A percentile compares a stretch with the other conserved stretches of the same genome.
Evolutionary conservation across 345 rosid genomes (phyloP).

Genomic region (Lepidium aucheri): DNA sequence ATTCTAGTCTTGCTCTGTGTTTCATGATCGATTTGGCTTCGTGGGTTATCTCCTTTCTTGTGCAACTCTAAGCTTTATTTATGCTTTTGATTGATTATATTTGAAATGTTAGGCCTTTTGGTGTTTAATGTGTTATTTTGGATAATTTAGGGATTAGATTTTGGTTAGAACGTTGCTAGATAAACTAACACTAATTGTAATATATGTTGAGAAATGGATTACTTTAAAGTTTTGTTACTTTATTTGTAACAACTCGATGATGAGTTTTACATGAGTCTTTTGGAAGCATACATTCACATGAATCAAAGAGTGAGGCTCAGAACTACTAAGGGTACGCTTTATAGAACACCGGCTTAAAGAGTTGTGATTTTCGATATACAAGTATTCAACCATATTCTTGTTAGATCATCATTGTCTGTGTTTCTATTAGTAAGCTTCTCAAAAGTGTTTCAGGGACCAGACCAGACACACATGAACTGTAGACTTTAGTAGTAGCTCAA

Average conservation of each 20-base stretch:
- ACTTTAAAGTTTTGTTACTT: no score
- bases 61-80: neutral
- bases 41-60: neutral
- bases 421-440: neutral
- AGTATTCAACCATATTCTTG: neutral
- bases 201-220: no score
- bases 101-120: neutral
- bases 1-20: neutral
- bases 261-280: no score
- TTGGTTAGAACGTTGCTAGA: neutral
- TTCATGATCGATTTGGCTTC: neutral
- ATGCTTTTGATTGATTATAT: neutral
- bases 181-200: neutral
- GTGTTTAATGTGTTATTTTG: neutral
- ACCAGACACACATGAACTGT: slow-evolving; percentile 27
- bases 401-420: neutral
- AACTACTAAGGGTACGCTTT: no score
- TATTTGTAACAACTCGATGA: no score
- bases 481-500: slow-evolving; percentile 83
- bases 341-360: no score
- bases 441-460: slow-evolving; percentile 37
- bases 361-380: neutral
- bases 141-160: neutral
- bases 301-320: no score
- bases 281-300: no score